Evolutionary conservation across 768 basidiomycete species (phyloP).

Genomic region (Lactarius deliciosus): DNA sequence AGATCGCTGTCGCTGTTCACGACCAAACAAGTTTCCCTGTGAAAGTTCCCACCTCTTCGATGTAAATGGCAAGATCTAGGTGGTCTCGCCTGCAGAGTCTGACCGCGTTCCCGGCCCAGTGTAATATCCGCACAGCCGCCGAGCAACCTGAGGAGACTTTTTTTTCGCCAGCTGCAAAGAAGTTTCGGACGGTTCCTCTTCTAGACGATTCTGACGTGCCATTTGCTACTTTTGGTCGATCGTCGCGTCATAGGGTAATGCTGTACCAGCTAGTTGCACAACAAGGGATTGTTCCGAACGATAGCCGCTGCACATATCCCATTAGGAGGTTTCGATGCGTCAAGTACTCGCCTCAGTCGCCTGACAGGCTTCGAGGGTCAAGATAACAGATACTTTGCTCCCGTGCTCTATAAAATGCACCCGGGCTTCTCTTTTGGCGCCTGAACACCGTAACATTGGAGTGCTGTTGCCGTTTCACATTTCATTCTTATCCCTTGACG

Average conservation of each 20-base stretch:
- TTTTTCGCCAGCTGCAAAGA: neutral
- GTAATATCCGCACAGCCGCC: neutral
- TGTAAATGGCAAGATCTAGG: neutral
- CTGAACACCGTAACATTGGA: neutral
- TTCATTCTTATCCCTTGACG: neutral
- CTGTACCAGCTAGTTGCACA: neutral
- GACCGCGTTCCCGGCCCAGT: too few species aligned
- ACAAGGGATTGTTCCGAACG: neutral
- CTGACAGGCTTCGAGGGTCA: neutral
- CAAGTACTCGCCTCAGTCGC: neutral
- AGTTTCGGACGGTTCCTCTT: neutral
- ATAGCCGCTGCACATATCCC: neutral
- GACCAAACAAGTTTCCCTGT: neutral
- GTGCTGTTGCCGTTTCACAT: neutral
- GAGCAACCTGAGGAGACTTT: neutral
- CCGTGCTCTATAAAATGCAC: neutral
- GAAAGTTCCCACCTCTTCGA: neutral
- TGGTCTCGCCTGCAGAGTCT: neutral
- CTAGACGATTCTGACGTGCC: neutral
- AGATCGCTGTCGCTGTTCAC: too few species aligned
- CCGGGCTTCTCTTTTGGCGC: neutral
- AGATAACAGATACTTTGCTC: neutral
- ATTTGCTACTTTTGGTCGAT: neutral
- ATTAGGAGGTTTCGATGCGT: neutral
- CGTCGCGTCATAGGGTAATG: neutral